phyloP scores from a whole-genome alignment of 768 basidiomycete species.

The Leccinum uliginosum region DNA sequence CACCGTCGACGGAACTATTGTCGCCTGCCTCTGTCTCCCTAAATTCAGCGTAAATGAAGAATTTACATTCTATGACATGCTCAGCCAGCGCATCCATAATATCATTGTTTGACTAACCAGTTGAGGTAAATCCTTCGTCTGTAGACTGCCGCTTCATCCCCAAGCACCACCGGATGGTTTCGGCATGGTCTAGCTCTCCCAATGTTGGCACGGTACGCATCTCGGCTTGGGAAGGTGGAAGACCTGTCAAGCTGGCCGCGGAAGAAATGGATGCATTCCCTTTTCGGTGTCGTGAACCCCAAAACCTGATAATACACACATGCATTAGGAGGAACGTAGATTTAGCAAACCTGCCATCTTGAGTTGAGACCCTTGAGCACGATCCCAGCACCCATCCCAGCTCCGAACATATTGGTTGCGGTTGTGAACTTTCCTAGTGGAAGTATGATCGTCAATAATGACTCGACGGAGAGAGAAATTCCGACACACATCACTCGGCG shows the following conservation, averaged over 20 bases:
- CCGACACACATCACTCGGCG: constrained; percentile 55
- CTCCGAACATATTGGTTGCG: constrained; percentile 48
- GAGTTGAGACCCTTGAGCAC: constrained; percentile 51
- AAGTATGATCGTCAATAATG: constrained; percentile 23
- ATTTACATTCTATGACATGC: constrained; percentile 35
- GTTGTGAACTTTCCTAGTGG: constrained; percentile 43
- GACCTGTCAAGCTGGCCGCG: constrained; percentile 48
- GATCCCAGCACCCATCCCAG: constrained; percentile 42
- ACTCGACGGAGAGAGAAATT: neutral
- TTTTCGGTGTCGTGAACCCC: constrained; percentile 45
- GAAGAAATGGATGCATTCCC: constrained; percentile 64
- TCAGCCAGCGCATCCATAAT: constrained; percentile 9
- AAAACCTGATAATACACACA: constrained; percentile 45
- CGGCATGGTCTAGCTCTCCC: constrained; percentile 46
- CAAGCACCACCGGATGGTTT: constrained; percentile 53
- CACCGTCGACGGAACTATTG: constrained; percentile 33
- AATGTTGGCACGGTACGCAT: constrained; percentile 41
- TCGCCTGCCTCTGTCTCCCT: constrained; percentile 43
- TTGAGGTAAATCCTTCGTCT: constrained; percentile 47
- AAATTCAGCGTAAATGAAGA: constrained; percentile 41
- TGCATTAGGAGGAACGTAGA: constrained; percentile 5
- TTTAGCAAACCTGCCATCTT: constrained; percentile 60
- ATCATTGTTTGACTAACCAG: constrained; percentile 38
- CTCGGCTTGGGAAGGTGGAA: constrained; percentile 43
- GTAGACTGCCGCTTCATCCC: constrained; percentile 54